Conservation (phyloP, 2,329 filamentous ascomycete species). For the Penicillium sp. region DNA sequence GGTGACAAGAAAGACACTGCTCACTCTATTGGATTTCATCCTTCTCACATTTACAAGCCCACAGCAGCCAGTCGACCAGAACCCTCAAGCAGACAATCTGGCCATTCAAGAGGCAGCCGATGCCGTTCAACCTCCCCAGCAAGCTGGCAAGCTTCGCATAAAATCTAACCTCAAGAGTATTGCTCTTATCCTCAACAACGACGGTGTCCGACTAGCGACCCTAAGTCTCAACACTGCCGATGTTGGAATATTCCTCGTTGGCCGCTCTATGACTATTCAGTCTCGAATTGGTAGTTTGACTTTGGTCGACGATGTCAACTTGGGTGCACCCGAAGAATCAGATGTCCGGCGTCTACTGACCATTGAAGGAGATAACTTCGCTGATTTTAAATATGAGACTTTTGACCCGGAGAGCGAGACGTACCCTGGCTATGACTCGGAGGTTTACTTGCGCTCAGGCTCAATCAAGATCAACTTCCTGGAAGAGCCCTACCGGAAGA, state of each 20-base stretch:
- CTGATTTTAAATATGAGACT: constrained; percentile 96
- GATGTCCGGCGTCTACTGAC: constrained; percentile 83
- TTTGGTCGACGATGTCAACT: constrained; percentile 89
- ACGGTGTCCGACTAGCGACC: constrained; percentile 91
- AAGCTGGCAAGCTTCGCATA: constrained; percentile 78
- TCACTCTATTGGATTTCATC: constrained; percentile 92
- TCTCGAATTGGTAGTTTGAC: constrained; percentile 85
- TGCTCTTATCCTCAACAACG: constrained; percentile 91
- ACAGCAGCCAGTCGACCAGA: constrained; percentile 47
- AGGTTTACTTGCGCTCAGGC: constrained; percentile 84
- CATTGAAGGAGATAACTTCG: constrained; percentile 92
- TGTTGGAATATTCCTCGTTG: constrained; percentile 83
- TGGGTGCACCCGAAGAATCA: constrained; percentile 79
- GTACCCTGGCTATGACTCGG: constrained; percentile 94
- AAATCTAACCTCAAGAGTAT: constrained; percentile 94
- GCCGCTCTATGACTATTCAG: constrained; percentile 81
- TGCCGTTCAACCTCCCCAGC: constrained; percentile 32
- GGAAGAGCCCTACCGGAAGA: constrained; percentile 96
- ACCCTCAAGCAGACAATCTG: constrained; percentile 30
- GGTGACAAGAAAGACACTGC: constrained; percentile 86
- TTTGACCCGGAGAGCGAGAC: constrained; percentile 74
- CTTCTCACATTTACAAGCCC: constrained; percentile 82
- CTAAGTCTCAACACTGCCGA: constrained; percentile 90
- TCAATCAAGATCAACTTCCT: constrained; percentile 97
- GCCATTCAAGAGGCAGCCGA: constrained; percentile 26